Evolutionary conservation across 306 rosid genomes (phyloP), one percentile per base, ranked within the genome.

Genomic region (Pachyrhizus erosus): DNA sequence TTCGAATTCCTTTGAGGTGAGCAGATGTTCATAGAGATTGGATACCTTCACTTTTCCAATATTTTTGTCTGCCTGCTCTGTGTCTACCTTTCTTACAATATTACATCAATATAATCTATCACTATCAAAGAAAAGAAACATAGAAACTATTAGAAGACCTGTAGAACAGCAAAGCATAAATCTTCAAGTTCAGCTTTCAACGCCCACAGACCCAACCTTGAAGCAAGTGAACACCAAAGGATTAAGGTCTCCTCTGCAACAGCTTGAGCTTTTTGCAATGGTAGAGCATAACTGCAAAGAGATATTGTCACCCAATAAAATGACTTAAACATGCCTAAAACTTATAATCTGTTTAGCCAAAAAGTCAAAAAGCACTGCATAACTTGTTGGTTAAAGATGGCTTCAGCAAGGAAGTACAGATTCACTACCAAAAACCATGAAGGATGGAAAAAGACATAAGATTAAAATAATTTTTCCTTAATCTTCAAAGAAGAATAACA

Each of bases 201-300:
- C 7, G 97, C 94, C 98, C 99, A 95, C 75, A 95, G 88, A 70
- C 99, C 99, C 90, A 95, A 87, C 86, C 94, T 89, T 80, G 98
- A 95, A 73, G 98, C 98, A 83, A 95, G 98, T 51, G 97, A 93
- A 70, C 98, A 93, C 98, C 98, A 95, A 83, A 95, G 89, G 77
- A 89, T 91, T 79, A 95, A 89, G 80, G 98, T 95, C 89, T 95
- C 98, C 87, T 85, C 90, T 62, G 98, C 98, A 77, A 95, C 92
- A 85, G 98, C 98, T 89, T 95, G 93, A 82, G 98, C 98, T 83
- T 95, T 93, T 26, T 81, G 92, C 85, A 85, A 78, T 17, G 97
- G 97, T 70, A 95, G 87, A 58, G 97, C 98, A 61, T 90, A 88
- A 82, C 98, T 95, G 92, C 86, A 76, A 84, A 87, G 78, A 71